Base-by-base conservation (phyloP, 139 green algal genomes). In the Picochlorum sp. region DNA sequence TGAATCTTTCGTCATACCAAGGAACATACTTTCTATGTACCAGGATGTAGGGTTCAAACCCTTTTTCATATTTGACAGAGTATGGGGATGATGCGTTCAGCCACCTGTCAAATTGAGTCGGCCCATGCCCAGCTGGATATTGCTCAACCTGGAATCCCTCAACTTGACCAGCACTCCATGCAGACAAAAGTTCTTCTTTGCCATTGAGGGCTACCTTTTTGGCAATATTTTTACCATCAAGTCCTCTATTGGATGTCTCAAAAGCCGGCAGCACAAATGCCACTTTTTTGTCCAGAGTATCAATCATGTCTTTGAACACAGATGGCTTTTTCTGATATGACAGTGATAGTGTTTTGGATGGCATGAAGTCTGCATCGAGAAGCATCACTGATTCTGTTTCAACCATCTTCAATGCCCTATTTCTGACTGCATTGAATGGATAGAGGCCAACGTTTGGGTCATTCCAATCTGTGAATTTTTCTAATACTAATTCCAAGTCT, bases 1-100 rank as follows among this genome's bases (percentile, higher is more conserved):
- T 51, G 45, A 82, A 82, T 10, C 76, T 67, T 67, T 79, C 76
- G 37, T 82, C 76, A 41, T 79, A 82, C 62, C 57, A 75, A 4
- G 76, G 76, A 54, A 79, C 64, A 9, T 61, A 45, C 26, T 57
- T 56, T n/a, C 76, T 64, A 20, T 26, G 24, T 3, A 72, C 47
- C 24, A 82, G 47, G 0, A 82, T 50, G 47, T 79, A 79, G 0
- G 76, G 76, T 62, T 82, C 71, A 45, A 75, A 82, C 10, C 74
- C 74, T 31, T 57, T 62, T 45, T 60, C 38, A 61, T 71, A 80
- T 24, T 64, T 54, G 23, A 72, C 57, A 23, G n/a, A 14, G 59
- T 80, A 77, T 55, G 65, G 63, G 8, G 21, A 45, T 26, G 44
- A 31, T 54, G 60, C 34, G 0, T 21, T 21, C n/a, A 45, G 6